phyloP scores from a whole-genome alignment of 495 filamentous ascomycete species.

The Penicillium cosmopolitanum region DNA sequence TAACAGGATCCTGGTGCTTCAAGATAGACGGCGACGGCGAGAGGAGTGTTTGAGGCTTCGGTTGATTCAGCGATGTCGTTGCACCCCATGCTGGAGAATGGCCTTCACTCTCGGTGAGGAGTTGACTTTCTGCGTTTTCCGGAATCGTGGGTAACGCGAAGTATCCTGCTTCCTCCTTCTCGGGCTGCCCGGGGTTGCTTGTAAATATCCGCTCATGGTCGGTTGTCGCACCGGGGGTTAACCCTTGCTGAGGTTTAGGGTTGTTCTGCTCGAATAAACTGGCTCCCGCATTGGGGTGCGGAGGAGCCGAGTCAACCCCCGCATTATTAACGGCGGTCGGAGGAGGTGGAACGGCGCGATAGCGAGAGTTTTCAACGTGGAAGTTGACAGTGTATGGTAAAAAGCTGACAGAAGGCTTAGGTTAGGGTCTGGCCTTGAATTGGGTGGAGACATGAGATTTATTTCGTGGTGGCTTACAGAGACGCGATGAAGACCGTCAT shows the following conservation, averaged over 20 bases:
- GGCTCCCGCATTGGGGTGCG: conserved; percentile 36
- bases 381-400: conserved; percentile 91
- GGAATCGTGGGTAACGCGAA: conserved; percentile 34
- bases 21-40: conserved; percentile 74
- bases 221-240: conserved; percentile 62
- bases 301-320: conserved; percentile 33
- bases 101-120: conserved; percentile 45
- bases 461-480: conserved; percentile 63
- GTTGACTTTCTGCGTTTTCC: conserved; percentile 20
- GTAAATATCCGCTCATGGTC: conserved; percentile 66
- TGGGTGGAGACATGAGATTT: conserved; percentile 2
- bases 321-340: conserved; percentile 44
- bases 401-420: conserved; percentile 58
- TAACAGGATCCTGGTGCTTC: conserved; percentile 60
- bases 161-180: conserved; percentile 34
- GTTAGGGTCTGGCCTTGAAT: conserved; percentile 6
- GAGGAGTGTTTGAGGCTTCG: conserved; percentile 67
- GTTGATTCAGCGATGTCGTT: conserved; percentile 68
- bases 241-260: conserved; percentile 41
- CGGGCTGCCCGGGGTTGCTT: conserved; percentile 35
- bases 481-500: conserved; percentile 86
- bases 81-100: conserved; percentile 67
- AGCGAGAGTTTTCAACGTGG: conserved; percentile 38
- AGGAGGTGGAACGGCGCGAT: conserved; percentile 25
- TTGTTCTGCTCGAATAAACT: conserved; percentile 46